Base-by-base conservation (phyloP, 2,329 filamentous ascomycete genomes). In the Stromatinia cepivora region DNA sequence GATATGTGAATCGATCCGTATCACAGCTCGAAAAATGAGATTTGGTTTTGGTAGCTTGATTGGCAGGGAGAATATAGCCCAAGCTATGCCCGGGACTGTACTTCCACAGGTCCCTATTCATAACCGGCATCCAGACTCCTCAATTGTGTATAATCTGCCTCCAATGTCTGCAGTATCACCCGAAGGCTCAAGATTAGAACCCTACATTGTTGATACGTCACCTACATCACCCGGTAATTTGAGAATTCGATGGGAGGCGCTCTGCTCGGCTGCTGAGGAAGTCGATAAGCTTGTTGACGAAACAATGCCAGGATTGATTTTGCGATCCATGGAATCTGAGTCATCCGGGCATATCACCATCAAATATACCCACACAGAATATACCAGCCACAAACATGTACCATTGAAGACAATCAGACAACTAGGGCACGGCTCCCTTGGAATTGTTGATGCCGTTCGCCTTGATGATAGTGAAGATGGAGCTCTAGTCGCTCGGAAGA, bases 341-440 rank as follows among this genome's bases (percentile, higher is more conserved):
- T 2, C 34, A 58, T 15, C 36, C 8, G 17, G 7, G 7, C 36
- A 39, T 25, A n/a, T 25, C 20, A n/a, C 17, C 20, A n/a, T 66
- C 15, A 48, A 65, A 50, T 70, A 71, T 46, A 66, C 36, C 6
- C 71, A 72, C 48, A 45, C 15, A 10, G 62, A 72, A 46, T 73
- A 73, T 46, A 8, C 11, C 15, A 73, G 54, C 20, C 45, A 63
- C 15, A 70, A 70, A 58, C 8, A n/a, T 6, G 54, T 71, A 15
- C 72, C 72, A 20, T 69, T 66, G 6, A 61, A 20, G 1, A 70
- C 67, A 3, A 58, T 72, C 34, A 72, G 67, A 20, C 72, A 73
- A 54, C 52, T 72, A 28, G 72, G 72, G 0, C 66, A 73, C 50
- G 71, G 72, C 8, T 73, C 72, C 4, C 66, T 72, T 22, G 71